Conservation (phyloP, 495 filamentous ascomycete genomes). For the Aspergillus leporis region DNA sequence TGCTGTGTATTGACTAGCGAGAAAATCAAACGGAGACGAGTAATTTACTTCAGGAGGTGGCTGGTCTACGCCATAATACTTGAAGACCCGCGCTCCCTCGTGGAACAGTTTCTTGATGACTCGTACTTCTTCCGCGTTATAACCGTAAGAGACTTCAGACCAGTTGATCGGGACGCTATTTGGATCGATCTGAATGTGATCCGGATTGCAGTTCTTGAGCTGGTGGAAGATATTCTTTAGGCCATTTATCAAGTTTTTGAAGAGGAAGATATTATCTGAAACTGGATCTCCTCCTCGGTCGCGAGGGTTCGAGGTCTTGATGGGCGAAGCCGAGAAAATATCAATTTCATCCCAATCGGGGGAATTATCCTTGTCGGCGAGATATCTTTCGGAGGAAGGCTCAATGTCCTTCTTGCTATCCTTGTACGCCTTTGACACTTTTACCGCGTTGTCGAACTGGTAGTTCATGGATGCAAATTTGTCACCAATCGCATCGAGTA, state of each 20-base stretch:
- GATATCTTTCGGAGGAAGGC: constrained; percentile 68
- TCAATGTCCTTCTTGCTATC: constrained; percentile 60
- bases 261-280: constrained; percentile 97
- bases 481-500: constrained; percentile 94
- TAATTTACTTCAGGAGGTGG: constrained; percentile 71
- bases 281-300: constrained; percentile 91
- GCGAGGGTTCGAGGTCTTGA: constrained; percentile 90
- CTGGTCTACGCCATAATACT: constrained; percentile 91
- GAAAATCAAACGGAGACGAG: constrained; percentile 79
- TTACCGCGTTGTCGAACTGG: constrained; percentile 91
- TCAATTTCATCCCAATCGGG: constrained; percentile 98
- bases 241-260: constrained; percentile 97
- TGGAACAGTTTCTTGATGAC: constrained; percentile 97
- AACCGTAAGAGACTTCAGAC: constrained; percentile 94
- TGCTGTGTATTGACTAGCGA: constrained; percentile 89
- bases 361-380: constrained; percentile 74
- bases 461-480: constrained; percentile 98
- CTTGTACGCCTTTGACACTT: constrained; percentile 77
- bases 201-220: constrained; percentile 85
- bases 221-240: constrained; percentile 97
- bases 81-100: constrained; percentile 91
- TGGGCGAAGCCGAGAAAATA: constrained; percentile 93
- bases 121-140: constrained; percentile 94
- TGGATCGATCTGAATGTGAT: constrained; percentile 63
- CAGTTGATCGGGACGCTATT: constrained; percentile 83